These are phyloP conservation scores for Fusarium nelsonii DNA, from an alignment of 2,329 filamentous ascomycete species.

Conservation along the genomic window DNA sequence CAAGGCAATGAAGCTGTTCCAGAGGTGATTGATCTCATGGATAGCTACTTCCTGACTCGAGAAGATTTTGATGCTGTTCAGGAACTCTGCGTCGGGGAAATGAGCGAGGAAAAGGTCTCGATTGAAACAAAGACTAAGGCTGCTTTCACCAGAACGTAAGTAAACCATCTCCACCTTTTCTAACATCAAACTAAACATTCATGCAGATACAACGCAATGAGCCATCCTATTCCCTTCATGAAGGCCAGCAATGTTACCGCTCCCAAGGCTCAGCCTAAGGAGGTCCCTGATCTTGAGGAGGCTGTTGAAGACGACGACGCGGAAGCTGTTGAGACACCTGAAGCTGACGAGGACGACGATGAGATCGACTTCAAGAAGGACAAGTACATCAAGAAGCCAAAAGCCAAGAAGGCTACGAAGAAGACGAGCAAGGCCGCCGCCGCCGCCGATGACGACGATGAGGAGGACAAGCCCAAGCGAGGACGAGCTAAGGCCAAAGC, in stretches of 20 bases:
- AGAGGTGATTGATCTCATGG: constrained; percentile 94
- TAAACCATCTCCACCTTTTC: constrained; percentile 43
- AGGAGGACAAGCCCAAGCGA: constrained; percentile 64
- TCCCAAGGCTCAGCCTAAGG: constrained; percentile 77
- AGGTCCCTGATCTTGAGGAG: constrained; percentile 94
- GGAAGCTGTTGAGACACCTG: constrained; percentile 68
- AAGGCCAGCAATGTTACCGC: constrained; percentile 84
- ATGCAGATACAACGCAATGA: constrained; percentile 82
- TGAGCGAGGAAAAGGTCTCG: constrained; percentile 79
- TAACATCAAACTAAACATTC: constrained; percentile 23
- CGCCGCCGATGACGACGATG: constrained; percentile 61
- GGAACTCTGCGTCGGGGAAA: constrained; percentile 89
- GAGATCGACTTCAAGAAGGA: constrained; percentile 86
- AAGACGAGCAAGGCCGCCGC: constrained; percentile 59
- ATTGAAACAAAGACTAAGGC: constrained; percentile 89
- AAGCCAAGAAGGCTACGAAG: constrained; percentile 70
- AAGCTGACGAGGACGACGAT: constrained; percentile 79
- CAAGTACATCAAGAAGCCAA: constrained; percentile 94
- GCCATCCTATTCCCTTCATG: constrained; percentile 95
- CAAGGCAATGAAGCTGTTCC: constrained; percentile 86
- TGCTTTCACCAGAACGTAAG: constrained; percentile 88
- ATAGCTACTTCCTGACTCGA: constrained; percentile 93
- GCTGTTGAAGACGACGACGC: constrained; percentile 91
- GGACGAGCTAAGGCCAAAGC: constrained; percentile 57
- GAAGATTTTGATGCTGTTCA: constrained; percentile 95